A percentile compares a stretch with the other conserved stretches of the same genome.
Conservation (phyloP, 2,329 filamentous ascomycete genomes). For the Cercospora janseana region DNA sequence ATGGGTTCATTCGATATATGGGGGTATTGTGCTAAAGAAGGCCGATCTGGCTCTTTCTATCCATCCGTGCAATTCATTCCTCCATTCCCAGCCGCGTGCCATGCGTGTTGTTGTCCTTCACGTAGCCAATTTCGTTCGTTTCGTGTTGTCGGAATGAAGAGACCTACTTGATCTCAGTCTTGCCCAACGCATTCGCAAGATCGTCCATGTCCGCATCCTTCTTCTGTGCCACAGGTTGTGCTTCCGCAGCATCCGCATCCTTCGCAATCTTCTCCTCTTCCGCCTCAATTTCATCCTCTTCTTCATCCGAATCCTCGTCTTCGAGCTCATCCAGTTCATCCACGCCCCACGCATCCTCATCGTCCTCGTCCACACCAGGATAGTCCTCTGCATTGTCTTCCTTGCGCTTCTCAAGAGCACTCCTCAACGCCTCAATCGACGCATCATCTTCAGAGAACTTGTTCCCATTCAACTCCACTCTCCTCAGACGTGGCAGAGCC, state of each 20-base stretch:
- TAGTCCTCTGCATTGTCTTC: conserved; percentile 56
- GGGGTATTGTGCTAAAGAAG: conserved; percentile 14
- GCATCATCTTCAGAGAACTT: conserved; percentile 85
- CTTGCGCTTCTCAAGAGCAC: conserved; percentile 49
- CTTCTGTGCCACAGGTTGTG: conserved; percentile 67
- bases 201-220: conserved; percentile 78
- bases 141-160: neutral
- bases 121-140: neutral
- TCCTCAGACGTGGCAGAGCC: conserved; percentile 71
- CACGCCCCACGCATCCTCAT: conserved; percentile 79
- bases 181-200: conserved; percentile 70
- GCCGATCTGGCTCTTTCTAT: neutral
- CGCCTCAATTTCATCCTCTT: conserved; percentile 53
- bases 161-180: conserved; percentile 54
- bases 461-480: conserved; percentile 94
- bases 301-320: conserved; percentile 63
- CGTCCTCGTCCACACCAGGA: conserved; percentile 58
- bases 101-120: neutral
- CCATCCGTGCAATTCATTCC: neutral
- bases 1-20: neutral
- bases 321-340: conserved; percentile 86
- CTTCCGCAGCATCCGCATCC: conserved; percentile 69
- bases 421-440: conserved; percentile 65
- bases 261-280: conserved; percentile 68
- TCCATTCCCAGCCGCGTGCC: conserved; percentile 1